Evolutionary conservation across 805 yeast genomes (phyloP).

Genomic region (Starmerella sirachaensis): DNA sequence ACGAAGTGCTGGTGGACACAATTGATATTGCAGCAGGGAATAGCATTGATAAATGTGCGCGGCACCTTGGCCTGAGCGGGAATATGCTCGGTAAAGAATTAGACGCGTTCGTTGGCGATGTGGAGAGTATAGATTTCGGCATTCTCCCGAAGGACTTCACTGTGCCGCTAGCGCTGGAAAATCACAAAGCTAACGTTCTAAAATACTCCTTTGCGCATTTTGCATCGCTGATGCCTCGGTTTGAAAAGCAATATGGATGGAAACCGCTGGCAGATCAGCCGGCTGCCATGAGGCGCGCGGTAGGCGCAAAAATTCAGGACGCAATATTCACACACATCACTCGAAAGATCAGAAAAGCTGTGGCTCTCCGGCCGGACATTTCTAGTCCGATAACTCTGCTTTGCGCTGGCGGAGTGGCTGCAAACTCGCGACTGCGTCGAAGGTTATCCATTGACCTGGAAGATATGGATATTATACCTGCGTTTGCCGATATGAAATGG

Average conservation of each 20-base stretch:
- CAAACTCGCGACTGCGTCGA: slow-evolving; percentile 37
- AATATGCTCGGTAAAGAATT: slow-evolving; percentile 78
- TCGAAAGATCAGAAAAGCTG: slow-evolving; percentile 45
- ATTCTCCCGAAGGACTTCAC: slow-evolving; percentile 15
- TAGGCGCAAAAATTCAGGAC: slow-evolving; percentile 37
- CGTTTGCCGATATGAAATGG: slow-evolving; percentile 55
- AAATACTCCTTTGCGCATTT: slow-evolving; percentile 75
- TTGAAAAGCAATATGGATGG: slow-evolving; percentile 15
- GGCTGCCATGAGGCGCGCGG: slow-evolving; percentile 15
- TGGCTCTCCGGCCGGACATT: slow-evolving; percentile 22
- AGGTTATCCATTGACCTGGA: slow-evolving; percentile 21
- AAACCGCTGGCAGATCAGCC: slow-evolving; percentile 17
- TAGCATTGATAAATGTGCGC: slow-evolving; percentile 82
- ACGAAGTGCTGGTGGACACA: slow-evolving; percentile 62
- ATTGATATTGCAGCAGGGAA: slow-evolving; percentile 89
- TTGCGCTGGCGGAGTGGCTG: slow-evolving; percentile 91
- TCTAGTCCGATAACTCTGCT: slow-evolving; percentile 34
- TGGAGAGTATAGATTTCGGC: slow-evolving; percentile 20
- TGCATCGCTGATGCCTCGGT: slow-evolving; percentile 40
- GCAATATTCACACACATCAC: slow-evolving; percentile 62
- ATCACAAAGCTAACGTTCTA: slow-evolving; percentile 32
- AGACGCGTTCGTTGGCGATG: slow-evolving; percentile 41
- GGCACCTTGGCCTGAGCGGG: slow-evolving; percentile 69
- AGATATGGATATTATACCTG: slow-evolving; percentile 29
- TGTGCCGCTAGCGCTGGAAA: slow-evolving; percentile 44